phyloP scores from a whole-genome alignment of 2,329 filamentous ascomycete species.

The Monilinia laxa region DNA sequence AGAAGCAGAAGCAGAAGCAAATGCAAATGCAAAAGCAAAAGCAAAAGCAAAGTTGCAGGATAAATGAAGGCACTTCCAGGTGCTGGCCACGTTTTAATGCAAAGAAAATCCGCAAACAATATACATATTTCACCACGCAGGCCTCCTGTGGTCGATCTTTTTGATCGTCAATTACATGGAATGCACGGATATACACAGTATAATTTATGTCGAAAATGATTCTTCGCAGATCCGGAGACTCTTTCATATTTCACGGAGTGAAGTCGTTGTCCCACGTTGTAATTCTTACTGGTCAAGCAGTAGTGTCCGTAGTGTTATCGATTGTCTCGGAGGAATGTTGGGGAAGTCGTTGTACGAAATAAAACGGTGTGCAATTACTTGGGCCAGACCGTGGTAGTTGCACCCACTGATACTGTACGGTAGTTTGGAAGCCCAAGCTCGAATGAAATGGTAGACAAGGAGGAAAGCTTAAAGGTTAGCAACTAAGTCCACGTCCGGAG shows the following conservation, averaged over 20 bases:
- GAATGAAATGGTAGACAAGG: neutral
- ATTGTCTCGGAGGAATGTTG: conserved; percentile 13
- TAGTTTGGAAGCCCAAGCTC: conserved; percentile 3
- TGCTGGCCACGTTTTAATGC: conserved; percentile 15
- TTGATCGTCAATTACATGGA: neutral
- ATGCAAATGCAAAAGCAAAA: neutral
- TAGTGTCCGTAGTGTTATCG: conserved; percentile 2
- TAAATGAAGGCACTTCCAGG: conserved; percentile 6
- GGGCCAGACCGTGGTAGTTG: conserved; percentile 8
- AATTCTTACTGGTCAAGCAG: neutral
- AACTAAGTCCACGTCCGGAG: neutral
- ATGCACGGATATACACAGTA: neutral
- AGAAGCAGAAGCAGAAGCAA: no score
- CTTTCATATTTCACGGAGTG: neutral
- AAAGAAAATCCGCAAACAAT: conserved; percentile 15
- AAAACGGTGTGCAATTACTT: conserved; percentile 13
- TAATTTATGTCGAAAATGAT: conserved; percentile 5
- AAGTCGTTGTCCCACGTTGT: neutral
- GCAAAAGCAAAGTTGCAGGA: conserved; percentile 4
- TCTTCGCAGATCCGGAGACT: neutral
- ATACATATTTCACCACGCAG: neutral
- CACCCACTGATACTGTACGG: neutral
- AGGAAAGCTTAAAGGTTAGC: neutral
- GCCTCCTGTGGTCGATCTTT: neutral
- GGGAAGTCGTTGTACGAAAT: conserved; percentile 15